These are phyloP conservation scores for Populus hybrid DNA, from an alignment of 441 rosid species.

Conservation along the genomic window DNA sequence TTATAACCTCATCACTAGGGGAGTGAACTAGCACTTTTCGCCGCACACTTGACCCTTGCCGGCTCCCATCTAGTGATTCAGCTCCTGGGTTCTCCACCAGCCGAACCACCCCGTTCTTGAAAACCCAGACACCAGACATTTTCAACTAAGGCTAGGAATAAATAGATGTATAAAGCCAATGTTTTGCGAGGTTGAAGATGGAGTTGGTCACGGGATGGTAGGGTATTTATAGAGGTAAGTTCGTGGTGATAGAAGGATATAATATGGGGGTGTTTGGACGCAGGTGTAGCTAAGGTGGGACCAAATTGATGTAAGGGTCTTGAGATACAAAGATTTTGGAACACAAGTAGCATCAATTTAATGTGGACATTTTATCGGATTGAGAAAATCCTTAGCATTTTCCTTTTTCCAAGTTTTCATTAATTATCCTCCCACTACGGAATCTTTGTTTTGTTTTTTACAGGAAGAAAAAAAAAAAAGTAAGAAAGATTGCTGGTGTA, in stretches of 20 bases:
- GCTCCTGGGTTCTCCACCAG: constrained; percentile 57
- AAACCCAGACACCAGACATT: constrained; percentile 88
- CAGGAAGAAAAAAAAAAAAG: background rate
- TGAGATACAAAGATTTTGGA: background rate
- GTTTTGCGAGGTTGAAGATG: constrained; percentile 1
- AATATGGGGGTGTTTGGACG: constrained; percentile 23
- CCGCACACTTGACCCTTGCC: constrained; percentile 18
- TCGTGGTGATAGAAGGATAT: constrained; percentile 7
- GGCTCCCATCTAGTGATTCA: constrained; percentile 27
- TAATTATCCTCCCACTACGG: constrained; percentile 19
- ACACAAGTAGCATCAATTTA: constrained; percentile 16
- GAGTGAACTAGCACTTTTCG: constrained; percentile 59
- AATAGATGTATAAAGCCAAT: background rate
- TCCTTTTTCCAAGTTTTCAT: constrained; percentile 4
- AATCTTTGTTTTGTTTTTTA: constrained; percentile 25
- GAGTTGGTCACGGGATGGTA: constrained; percentile 13
- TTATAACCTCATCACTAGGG: constrained; percentile 58
- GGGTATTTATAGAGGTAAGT: constrained; percentile 18
- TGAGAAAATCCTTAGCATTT: constrained; percentile 31
- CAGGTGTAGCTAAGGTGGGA: constrained; percentile 17
- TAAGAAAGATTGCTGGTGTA: background rate
- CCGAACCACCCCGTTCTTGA: constrained; percentile 63
- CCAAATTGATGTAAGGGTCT: background rate
- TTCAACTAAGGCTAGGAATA: background rate
- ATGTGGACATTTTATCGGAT: constrained; percentile 28